Percentiles rank a stretch among this genome's conserved stretches.
These are phyloP conservation scores for Isabelozyma heimii DNA, from an alignment of 805 yeast species.

Conservation along the genomic window DNA sequence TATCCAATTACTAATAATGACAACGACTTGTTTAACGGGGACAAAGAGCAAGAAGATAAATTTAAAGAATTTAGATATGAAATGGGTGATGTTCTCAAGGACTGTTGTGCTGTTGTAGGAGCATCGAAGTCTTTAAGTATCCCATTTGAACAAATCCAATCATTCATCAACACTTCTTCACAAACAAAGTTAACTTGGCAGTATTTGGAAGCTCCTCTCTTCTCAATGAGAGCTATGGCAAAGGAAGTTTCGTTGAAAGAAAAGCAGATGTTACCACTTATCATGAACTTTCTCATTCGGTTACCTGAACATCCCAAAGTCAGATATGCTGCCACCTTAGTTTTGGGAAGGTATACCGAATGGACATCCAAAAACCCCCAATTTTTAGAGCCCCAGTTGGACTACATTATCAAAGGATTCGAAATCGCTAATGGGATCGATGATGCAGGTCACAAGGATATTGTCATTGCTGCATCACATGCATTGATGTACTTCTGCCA, in stretches of 20 bases:
- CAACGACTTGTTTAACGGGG: conserved; percentile 52
- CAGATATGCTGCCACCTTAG: conserved; percentile 89
- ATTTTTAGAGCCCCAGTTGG: conserved; percentile 74
- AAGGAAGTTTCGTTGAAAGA: conserved; percentile 75
- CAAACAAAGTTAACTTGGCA: conserved; percentile 64
- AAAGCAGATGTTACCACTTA: conserved; percentile 65
- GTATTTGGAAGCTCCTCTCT: conserved; percentile 82
- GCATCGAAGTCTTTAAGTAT: conserved; percentile 64
- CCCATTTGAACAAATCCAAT: conserved; percentile 62
- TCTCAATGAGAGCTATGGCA: conserved; percentile 91
- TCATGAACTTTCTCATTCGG: conserved; percentile 64
- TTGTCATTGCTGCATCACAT: conserved; percentile 83
- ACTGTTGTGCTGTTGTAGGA: conserved; percentile 90
- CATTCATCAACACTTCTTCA: conserved; percentile 18
- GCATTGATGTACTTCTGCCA: conserved; percentile 93
- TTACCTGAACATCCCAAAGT: conserved; percentile 84
- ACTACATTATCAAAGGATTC: conserved; percentile 80
- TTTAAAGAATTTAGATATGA: conserved; percentile 93
- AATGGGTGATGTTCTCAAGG: conserved; percentile 96
- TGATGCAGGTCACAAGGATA: conserved; percentile 33
- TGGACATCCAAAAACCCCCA: conserved; percentile 91
- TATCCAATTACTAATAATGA: conserved; percentile 54
- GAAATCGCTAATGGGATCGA: conserved; percentile 23
- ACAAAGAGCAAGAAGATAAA: conserved; percentile 83
- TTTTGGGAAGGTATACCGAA: conserved; percentile 92